Evolutionary conservation across 345 rosid genomes (phyloP).

Genomic region (Camelina sativa): DNA sequence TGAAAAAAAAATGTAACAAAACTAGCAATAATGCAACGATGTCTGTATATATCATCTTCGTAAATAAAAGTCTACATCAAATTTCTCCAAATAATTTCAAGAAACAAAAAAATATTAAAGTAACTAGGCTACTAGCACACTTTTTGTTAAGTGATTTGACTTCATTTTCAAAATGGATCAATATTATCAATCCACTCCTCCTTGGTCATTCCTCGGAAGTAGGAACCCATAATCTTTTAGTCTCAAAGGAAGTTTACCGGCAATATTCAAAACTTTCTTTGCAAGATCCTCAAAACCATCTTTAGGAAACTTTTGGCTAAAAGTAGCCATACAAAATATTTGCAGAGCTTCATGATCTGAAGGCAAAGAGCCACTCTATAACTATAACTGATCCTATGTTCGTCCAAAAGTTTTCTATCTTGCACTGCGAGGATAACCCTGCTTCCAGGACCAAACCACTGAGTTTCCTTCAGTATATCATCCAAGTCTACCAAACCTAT

Average conservation of each 20-base stretch:
- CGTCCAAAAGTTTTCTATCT: slow-evolving; percentile 12
- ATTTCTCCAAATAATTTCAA: too few relatives aligned
- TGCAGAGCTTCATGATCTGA: not conserved
- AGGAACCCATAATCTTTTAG: slow-evolving; percentile 3
- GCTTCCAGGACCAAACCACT: slow-evolving; percentile 20
- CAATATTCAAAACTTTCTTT: not conserved
- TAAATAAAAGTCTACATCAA: too few relatives aligned
- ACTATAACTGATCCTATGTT: not conserved
- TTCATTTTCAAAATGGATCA: not conserved
- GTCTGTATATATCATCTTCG: too few relatives aligned
- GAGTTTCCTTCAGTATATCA: not conserved
- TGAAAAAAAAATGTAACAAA: too few relatives aligned
- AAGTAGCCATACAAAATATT: slow-evolving; percentile 1
- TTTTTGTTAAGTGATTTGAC: not conserved
- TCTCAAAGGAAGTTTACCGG: not conserved
- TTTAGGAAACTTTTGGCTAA: not conserved
- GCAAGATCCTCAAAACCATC: slow-evolving; percentile 4
- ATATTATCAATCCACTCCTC: not conserved
- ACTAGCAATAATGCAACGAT: too few relatives aligned
- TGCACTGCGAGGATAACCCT: not conserved
- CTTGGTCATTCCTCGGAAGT: not conserved
- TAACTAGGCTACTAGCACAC: too few relatives aligned
- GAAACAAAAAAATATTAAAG: too few relatives aligned
- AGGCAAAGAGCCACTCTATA: not conserved
- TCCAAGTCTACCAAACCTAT: not conserved